phyloP scores from a whole-genome alignment of 352 stramenopile species.

The Globisporangium nodosum region DNA sequence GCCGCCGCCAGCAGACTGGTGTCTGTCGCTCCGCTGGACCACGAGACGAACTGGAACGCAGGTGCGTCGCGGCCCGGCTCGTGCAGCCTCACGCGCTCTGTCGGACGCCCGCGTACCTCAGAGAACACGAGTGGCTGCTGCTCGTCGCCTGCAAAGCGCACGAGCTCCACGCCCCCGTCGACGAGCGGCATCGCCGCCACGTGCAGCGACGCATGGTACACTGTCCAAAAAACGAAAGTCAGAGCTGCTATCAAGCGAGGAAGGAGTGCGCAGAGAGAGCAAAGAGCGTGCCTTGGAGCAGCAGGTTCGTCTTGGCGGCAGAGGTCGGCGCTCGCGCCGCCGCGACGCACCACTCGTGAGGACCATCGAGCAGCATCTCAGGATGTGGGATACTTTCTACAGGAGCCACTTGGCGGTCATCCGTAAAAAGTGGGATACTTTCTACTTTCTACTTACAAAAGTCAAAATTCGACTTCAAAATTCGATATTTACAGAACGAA shows the following conservation, averaged over 20 bases:
- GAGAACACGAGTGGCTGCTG: background rate
- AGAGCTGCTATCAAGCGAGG: background rate
- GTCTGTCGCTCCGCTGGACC: conserved; percentile 18
- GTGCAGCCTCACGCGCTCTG: conserved; percentile 16
- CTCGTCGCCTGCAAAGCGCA: conserved; percentile 6
- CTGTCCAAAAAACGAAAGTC: conserved; percentile 8
- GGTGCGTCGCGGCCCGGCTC: background rate
- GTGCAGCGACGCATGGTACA: conserved; percentile 35
- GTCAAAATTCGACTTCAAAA: too few species aligned
- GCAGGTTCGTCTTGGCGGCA: conserved; percentile 28
- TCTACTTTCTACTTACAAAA: too few species aligned
- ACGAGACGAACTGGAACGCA: conserved; percentile 20
- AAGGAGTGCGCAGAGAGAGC: background rate
- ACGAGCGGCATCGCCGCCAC: conserved; percentile 26
- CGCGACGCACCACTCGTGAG: conserved; percentile 31
- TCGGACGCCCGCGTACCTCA: conserved; percentile 14
- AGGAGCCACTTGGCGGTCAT: too few species aligned
- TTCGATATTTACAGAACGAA: too few species aligned
- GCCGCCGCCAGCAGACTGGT: conserved; percentile 26
- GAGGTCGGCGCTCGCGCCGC: conserved; percentile 3
- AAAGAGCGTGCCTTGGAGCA: conserved; percentile 17
- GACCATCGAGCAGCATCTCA: conserved; percentile 21
- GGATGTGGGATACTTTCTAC: too few species aligned
- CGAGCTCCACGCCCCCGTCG: conserved; percentile 29
- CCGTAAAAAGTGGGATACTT: too few species aligned